A percentile compares a stretch with the other conserved stretches of the same genome.
Evolutionary conservation across 805 yeast species (phyloP).

Genomic region (Candida takata): DNA sequence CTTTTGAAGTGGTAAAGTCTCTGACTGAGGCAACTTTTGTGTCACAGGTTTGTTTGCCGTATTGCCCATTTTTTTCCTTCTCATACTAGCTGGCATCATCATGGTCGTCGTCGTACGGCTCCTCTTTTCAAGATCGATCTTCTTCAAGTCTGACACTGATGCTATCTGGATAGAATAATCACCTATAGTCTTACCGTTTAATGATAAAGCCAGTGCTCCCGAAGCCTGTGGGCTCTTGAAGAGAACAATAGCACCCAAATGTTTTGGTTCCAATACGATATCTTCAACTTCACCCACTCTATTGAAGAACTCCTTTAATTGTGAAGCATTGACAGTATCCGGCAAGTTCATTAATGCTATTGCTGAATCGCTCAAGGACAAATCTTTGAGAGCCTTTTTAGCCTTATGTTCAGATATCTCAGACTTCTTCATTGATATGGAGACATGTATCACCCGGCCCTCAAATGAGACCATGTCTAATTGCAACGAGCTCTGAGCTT

Average conservation of each 20-base stretch:
- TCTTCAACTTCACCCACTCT: slow-evolving; percentile 33
- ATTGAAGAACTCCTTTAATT: slow-evolving; percentile 26
- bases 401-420: slow-evolving; percentile 27
- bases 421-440: slow-evolving; percentile 37
- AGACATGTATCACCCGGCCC: slow-evolving; percentile 43
- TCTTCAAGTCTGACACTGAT: slow-evolving; percentile 26
- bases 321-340: slow-evolving; percentile 32
- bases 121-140: background rate
- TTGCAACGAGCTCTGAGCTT: slow-evolving; percentile 41
- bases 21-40: background rate
- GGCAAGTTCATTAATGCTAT: slow-evolving; percentile 25
- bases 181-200: slow-evolving; percentile 34
- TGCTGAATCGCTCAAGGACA: slow-evolving; percentile 16
- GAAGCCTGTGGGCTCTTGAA: slow-evolving; percentile 36
- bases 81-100: slow-evolving; percentile 9
- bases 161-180: slow-evolving; percentile 29
- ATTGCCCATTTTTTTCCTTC: slow-evolving; percentile 5
- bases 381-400: slow-evolving; percentile 15
- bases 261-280: slow-evolving; percentile 39
- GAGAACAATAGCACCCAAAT: slow-evolving; percentile 43
- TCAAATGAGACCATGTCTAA: slow-evolving; percentile 35
- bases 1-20: background rate
- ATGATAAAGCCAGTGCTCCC: slow-evolving; percentile 42
- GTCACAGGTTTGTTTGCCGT: background rate
- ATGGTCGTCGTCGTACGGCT: background rate